Evolutionary conservation across 345 rosid genomes (phyloP).

Genomic region (Camelina laxa): DNA sequence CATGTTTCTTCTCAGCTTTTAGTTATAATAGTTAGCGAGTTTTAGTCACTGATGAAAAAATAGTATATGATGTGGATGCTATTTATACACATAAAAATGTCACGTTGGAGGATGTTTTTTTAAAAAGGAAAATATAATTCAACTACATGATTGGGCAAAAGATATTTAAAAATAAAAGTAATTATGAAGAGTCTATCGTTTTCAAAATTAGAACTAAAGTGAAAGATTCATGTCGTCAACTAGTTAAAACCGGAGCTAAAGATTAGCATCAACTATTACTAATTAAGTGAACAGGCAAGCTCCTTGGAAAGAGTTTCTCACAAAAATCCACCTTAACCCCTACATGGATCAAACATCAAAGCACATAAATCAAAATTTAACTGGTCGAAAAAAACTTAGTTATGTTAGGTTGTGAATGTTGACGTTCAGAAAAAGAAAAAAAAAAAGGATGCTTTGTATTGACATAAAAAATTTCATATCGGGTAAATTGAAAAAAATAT

Average conservation of each 20-base stretch:
- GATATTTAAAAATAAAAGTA: neutral
- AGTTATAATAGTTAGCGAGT: neutral
- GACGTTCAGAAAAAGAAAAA: neutral
- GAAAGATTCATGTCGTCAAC: no score
- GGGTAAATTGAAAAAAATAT: neutral
- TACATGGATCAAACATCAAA: no score
- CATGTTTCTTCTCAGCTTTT: slow-evolving; percentile 2
- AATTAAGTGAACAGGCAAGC: no score
- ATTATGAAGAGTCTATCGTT: no score
- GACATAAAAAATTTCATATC: neutral
- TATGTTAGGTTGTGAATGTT: neutral
- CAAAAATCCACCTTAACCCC: no score
- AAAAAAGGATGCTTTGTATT: neutral
- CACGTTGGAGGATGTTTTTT: neutral
- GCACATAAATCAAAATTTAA: no score
- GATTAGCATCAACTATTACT: no score
- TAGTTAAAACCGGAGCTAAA: no score
- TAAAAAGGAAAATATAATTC: neutral
- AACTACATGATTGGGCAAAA: neutral
- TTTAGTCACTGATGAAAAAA: neutral
- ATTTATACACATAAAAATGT: neutral
- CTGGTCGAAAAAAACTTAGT: neutral
- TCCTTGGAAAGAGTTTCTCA: no score
- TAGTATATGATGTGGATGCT: neutral
- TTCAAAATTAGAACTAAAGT: no score